phyloP scores from a whole-genome alignment of 768 basidiomycete species.

The Russula compacta region DNA sequence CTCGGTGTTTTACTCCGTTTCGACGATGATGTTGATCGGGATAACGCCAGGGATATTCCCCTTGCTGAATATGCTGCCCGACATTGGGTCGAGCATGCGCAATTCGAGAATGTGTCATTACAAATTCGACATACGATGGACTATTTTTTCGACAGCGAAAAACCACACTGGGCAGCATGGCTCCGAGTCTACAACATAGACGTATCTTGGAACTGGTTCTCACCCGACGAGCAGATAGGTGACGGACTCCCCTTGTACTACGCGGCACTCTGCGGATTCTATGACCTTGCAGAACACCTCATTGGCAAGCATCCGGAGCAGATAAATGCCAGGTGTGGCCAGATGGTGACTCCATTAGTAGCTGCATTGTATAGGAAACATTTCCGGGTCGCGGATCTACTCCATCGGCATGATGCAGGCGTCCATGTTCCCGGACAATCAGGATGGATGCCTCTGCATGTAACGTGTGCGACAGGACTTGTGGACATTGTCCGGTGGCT shows the following conservation, averaged over 20 bases:
- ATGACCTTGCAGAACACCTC: neutral
- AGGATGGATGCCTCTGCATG: neutral
- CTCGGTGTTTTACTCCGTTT: neutral
- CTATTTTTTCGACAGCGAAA: neutral
- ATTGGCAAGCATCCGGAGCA: neutral
- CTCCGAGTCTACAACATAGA: neutral
- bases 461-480: neutral
- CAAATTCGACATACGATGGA: neutral
- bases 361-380: neutral
- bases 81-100: neutral
- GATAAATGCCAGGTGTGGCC: neutral
- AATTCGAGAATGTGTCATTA: neutral
- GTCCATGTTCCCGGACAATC: too few relatives aligned
- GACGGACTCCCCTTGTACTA: neutral
- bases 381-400: neutral
- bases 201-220: neutral
- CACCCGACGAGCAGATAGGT: too few relatives aligned
- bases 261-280: neutral
- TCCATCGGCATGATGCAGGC: neutral
- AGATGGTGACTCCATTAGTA: neutral
- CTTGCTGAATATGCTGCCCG: neutral
- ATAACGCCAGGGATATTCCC: neutral
- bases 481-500: neutral
- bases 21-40: neutral
- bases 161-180: constrained; percentile 2